A percentile compares a stretch with the other conserved stretches of the same genome.
Evolutionary conservation across 768 basidiomycete genomes (phyloP).

Genomic region (Trametes sanguinea): DNA sequence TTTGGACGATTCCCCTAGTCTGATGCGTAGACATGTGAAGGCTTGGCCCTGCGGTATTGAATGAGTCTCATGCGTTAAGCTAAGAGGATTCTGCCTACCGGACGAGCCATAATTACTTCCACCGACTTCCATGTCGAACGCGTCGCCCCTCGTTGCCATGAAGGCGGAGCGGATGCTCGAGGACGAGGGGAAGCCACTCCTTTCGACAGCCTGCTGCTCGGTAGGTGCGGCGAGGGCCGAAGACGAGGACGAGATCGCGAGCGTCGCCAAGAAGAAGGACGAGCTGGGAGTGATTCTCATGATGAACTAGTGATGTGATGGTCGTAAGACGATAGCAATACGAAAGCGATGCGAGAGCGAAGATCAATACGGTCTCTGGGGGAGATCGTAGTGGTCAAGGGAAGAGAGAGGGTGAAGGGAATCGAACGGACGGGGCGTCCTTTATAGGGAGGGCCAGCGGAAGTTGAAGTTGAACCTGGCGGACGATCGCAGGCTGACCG

Average conservation of each 20-base stretch:
- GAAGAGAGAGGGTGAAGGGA: constrained; percentile 19
- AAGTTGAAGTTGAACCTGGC: constrained; percentile 11
- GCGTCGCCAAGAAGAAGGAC: constrained; percentile 35
- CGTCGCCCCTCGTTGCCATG: constrained; percentile 1
- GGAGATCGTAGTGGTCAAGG: constrained; percentile 26
- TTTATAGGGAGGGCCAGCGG: constrained; percentile 6
- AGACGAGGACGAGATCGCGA: constrained; percentile 35
- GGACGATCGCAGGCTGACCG: constrained; percentile 16
- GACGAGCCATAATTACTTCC: not conserved
- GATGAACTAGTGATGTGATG: constrained; percentile 18
- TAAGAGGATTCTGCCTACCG: not conserved
- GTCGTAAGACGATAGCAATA: constrained; percentile 21
- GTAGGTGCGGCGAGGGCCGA: constrained; percentile 34
- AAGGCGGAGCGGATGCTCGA: constrained; percentile 9
- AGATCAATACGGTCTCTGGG: constrained; percentile 17
- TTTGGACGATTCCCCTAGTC: not conserved
- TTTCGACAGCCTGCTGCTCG: constrained; percentile 10
- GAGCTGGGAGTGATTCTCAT: constrained; percentile 37
- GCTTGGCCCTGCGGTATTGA: not conserved
- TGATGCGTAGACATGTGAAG: not conserved
- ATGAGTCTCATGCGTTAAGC: not conserved
- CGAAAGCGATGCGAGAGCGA: constrained; percentile 15
- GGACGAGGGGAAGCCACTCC: constrained; percentile 6
- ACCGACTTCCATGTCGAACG: not conserved
- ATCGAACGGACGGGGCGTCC: not conserved